Evolutionary conservation across 1,284 basidiomycete genomes (phyloP).

Genomic region (Malassezia yamatoensis): DNA sequence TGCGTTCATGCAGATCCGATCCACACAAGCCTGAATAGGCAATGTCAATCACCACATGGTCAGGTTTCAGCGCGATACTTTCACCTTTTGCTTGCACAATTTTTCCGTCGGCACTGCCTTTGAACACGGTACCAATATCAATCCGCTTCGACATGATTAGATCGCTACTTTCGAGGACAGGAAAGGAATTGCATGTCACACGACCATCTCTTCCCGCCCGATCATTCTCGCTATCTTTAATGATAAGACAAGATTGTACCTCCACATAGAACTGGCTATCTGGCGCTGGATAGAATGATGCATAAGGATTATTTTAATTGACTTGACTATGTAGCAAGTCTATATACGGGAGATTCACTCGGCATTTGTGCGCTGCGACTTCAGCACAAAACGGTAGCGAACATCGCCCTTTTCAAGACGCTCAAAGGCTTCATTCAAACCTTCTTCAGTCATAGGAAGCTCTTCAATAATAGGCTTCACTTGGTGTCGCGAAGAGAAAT

Average conservation of each 20-base stretch:
- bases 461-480: constrained; percentile 39
- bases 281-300: too few relatives aligned
- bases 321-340: too few relatives aligned
- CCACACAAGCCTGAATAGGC: constrained; percentile 40
- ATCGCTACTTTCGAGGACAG: too few relatives aligned
- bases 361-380: constrained; percentile 11
- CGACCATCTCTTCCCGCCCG: too few relatives aligned
- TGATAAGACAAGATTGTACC: too few relatives aligned
- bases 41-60: constrained; percentile 40
- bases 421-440: constrained; percentile 33
- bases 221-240: too few relatives aligned
- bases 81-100: constrained; percentile 28
- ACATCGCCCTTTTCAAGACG: constrained; percentile 40
- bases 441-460: constrained; percentile 40
- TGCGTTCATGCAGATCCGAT: constrained; percentile 36
- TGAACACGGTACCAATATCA: constrained; percentile 35
- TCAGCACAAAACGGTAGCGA: constrained; percentile 42
- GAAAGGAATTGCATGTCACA: too few relatives aligned
- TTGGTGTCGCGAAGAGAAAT: constrained; percentile 30
- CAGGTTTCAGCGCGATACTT: constrained; percentile 17
- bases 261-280: too few relatives aligned
- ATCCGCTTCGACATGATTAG: constrained; percentile 15
- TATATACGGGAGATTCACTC: neutral
- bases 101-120: constrained; percentile 33
- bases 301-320: too few relatives aligned